Percentiles rank a stretch among this genome's conserved stretches.
Evolutionary conservation across 1,284 basidiomycete species (phyloP).

Genomic region (Austroboletus novae-zelandiae): DNA sequence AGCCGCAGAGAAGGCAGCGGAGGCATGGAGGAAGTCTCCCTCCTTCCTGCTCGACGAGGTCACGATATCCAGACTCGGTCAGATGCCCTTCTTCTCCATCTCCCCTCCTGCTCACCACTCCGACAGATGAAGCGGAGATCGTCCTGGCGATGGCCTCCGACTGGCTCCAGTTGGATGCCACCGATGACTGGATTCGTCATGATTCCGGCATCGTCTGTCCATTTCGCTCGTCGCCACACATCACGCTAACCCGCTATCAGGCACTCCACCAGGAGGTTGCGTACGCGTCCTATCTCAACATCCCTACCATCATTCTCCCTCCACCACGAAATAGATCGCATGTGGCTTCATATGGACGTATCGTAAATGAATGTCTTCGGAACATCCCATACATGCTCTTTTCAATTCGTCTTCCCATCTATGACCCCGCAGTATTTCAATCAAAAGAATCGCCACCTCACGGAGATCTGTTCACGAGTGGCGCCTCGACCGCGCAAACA

Average conservation of each 20-base stretch:
- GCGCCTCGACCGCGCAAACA: slow-evolving; percentile 22
- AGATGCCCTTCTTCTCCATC: slow-evolving; percentile 23
- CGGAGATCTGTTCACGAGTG: slow-evolving; percentile 19
- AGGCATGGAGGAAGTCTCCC: slow-evolving; percentile 85
- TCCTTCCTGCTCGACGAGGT: slow-evolving; percentile 84
- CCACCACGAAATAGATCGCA: slow-evolving; percentile 82
- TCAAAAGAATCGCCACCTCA: slow-evolving; percentile 30
- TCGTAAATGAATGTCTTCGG: slow-evolving; percentile 76
- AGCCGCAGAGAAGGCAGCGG: slow-evolving; percentile 71
- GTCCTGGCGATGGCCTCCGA: slow-evolving; percentile 81
- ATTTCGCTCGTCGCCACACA: slow-evolving; percentile 12
- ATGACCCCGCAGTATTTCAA: slow-evolving; percentile 64
- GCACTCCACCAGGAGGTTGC: slow-evolving; percentile 92
- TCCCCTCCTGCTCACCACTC: slow-evolving; percentile 18
- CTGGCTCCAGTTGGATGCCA: slow-evolving; percentile 94
- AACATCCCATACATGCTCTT: slow-evolving; percentile 71
- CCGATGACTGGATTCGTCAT: slow-evolving; percentile 92
- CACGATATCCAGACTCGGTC: slow-evolving; percentile 83
- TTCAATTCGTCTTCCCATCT: slow-evolving; percentile 83
- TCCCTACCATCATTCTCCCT: slow-evolving; percentile 86
- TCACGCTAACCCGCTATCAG: slow-evolving; percentile 39
- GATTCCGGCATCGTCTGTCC: slow-evolving; percentile 88
- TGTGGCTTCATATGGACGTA: slow-evolving; percentile 90
- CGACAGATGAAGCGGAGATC: slow-evolving; percentile 79
- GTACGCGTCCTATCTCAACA: slow-evolving; percentile 90